Base-by-base conservation (phyloP, 371 early-diverging fungal species). In the Mucor racemosus region DNA sequence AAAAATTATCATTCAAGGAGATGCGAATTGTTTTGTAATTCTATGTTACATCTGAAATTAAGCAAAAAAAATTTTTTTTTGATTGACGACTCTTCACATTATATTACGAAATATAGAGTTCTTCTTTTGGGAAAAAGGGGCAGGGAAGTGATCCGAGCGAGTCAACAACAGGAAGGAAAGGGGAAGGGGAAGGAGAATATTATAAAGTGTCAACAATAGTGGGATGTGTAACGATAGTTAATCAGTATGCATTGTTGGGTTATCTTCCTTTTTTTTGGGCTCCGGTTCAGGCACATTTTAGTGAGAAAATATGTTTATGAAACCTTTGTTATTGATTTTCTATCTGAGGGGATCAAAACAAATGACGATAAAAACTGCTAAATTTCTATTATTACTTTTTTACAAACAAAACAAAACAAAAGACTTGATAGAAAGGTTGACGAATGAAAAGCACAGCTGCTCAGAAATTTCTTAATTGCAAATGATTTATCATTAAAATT, bases 21-120 rank as follows among this genome's bases (percentile, higher is more conserved):
- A 8, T 26, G 50, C 10, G 26, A 50, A 11, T 50, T 50, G 21
- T 26, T 50, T 50, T 19, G 26, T 50, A 50, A 50, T 26, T 7
- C n/a, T 55, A 55, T 33, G 55, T 55, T 55, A 55, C 55, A 50
- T 50, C 33, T 55, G 44, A 11, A 26, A n/a, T 44, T n/a, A 44
- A 55, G 31, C 10, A 55, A 15, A 17, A n/a, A 55, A 34, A n/a
- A 55, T 0, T 44, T 35, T 1, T 26, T 1, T 1, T n/a, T 54
- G 55, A 55, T n/a, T 55, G 55, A 55, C 55, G 55, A 55, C 55
- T 55, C 14, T 55, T 55, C 55, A 55, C 34, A 55, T 35, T 55
- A 55, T 55, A 55, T 35, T 35, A 55, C 55, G n/a, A 35, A 55
- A 21, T 15, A 26, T 26, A 26, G 10, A 53, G 53, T 53, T 26